These are phyloP conservation scores for Fonsecaea monophora DNA, from an alignment of 2,329 filamentous ascomycete species.

Conservation along the genomic window DNA sequence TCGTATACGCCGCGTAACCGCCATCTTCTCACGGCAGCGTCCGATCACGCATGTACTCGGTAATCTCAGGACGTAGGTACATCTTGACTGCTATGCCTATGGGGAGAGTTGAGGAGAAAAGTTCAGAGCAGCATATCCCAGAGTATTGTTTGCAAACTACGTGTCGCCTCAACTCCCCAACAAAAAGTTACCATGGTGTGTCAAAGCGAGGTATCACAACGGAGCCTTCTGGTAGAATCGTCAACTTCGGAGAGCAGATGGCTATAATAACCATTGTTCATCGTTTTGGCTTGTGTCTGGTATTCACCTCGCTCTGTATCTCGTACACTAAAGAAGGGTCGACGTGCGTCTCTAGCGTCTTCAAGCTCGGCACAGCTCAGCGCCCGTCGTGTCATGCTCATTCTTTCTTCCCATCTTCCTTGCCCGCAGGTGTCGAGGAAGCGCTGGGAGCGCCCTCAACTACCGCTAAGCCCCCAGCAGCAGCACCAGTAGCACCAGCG, in stretches of 20 bases:
- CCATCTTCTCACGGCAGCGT: neutral
- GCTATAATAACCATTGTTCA: too few relatives aligned
- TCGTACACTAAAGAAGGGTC: too few relatives aligned
- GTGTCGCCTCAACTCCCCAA: neutral
- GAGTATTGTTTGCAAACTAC: neutral
- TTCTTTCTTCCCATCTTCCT: constrained; percentile 28
- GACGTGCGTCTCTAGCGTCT: too few relatives aligned
- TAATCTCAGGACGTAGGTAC: neutral
- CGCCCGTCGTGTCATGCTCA: neutral
- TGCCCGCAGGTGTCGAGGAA: neutral
- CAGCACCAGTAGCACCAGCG: neutral
- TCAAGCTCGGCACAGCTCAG: neutral
- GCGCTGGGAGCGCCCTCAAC: neutral
- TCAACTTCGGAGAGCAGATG: too few relatives aligned
- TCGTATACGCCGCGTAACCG: neutral
- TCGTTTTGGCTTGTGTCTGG: too few relatives aligned
- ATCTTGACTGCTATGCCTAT: neutral
- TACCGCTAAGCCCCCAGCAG: neutral
- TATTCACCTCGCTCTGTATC: too few relatives aligned
- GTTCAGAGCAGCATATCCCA: neutral
- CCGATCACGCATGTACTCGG: neutral
- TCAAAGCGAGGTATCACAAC: neutral
- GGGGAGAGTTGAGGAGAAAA: neutral
- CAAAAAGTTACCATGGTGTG: neutral
- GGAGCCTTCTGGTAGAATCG: too few relatives aligned